A percentile compares a stretch with the other conserved stretches of the same genome.
These are phyloP conservation scores for Podila clonocystis DNA, from an alignment of 192 early-diverging fungal species.

Conservation along the genomic window DNA sequence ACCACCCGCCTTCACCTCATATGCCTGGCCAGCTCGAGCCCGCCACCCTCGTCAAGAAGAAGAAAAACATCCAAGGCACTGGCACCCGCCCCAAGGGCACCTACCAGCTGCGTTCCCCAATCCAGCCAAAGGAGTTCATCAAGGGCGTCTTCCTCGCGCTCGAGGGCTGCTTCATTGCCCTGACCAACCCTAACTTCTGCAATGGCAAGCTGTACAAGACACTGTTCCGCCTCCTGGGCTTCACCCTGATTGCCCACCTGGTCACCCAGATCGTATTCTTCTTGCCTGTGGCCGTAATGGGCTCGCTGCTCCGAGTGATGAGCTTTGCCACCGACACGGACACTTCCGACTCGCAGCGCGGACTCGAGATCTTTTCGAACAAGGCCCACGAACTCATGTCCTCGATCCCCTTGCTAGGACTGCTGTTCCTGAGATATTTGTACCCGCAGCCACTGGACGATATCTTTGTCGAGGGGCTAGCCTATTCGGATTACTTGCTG, in stretches of 20 bases:
- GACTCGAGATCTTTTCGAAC: conserved; percentile 36
- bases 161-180: conserved; percentile 53
- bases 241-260: conserved; percentile 51
- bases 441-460: conserved; percentile 68
- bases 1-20: neutral
- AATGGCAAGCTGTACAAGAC: conserved; percentile 53
- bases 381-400: conserved; percentile 51
- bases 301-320: conserved; percentile 38
- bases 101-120: conserved; percentile 32
- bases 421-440: conserved; percentile 67
- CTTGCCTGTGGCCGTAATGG: conserved; percentile 52
- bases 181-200: conserved; percentile 59
- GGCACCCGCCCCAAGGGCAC: neutral
- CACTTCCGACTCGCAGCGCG: conserved; percentile 35
- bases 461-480: conserved; percentile 64
- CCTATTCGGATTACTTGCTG: conserved; percentile 53
- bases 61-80: conserved; percentile 36
- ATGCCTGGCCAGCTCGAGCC: conserved; percentile 3
- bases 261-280: conserved; percentile 58
- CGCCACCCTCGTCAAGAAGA: neutral
- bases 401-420: conserved; percentile 57
- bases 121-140: conserved; percentile 47
- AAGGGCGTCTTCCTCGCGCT: conserved; percentile 54
- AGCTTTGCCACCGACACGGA: conserved; percentile 32
- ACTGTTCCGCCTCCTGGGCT: conserved; percentile 47